These are phyloP conservation scores for Elsinoe australis DNA, from an alignment of 2,329 filamentous ascomycete genomes.

Conservation along the genomic window DNA sequence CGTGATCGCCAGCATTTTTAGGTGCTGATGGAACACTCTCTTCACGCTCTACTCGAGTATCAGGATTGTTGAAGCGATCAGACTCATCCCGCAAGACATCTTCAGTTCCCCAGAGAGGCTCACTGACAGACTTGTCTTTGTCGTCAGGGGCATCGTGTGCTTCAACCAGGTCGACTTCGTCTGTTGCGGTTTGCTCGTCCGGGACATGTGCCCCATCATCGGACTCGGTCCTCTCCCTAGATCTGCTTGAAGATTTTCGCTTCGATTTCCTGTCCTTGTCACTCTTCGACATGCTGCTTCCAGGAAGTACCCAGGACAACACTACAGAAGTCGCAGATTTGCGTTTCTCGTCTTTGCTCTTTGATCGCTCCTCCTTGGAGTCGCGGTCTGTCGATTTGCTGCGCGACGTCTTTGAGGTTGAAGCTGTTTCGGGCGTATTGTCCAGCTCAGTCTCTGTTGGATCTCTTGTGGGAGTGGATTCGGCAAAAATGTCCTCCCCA, in stretches of 20 bases:
- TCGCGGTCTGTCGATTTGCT: neutral
- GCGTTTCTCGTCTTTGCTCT: conserved; percentile 10
- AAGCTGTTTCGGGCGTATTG: too few species aligned
- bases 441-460: neutral
- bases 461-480: neutral
- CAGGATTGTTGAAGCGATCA: neutral
- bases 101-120: conserved; percentile 27
- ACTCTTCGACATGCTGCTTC: conserved; percentile 14
- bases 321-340: conserved; percentile 7
- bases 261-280: conserved; percentile 18
- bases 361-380: conserved; percentile 1
- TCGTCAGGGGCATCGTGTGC: neutral
- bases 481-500: neutral
- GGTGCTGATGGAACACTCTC: neutral
- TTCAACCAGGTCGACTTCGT: too few species aligned
- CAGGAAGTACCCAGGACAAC: conserved; percentile 7
- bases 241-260: conserved; percentile 11
- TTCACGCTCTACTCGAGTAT: too few species aligned
- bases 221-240: neutral
- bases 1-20: neutral
- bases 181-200: too few species aligned
- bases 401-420: neutral
- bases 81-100: conserved; percentile 30
- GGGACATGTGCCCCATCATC: neutral
- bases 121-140: neutral